Evolutionary conservation across 2,329 filamentous ascomycete genomes (phyloP).

Genomic region (Domatiomyces catenatus): DNA sequence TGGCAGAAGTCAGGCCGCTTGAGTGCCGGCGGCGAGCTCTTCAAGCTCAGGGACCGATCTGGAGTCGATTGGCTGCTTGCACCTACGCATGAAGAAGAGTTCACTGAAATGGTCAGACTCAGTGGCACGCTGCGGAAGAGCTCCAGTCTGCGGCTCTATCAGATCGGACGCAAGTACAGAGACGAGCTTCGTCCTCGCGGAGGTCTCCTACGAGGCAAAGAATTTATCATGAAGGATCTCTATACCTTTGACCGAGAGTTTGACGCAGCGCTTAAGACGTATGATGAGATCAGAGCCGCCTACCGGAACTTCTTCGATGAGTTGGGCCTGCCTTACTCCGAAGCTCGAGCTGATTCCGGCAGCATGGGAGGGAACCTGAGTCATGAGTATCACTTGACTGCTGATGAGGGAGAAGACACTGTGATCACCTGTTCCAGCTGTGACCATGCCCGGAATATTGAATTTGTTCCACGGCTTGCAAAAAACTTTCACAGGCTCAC

Average conservation of each 20-base stretch:
- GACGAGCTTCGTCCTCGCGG: slow-evolving; percentile 82
- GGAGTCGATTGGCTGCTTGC: slow-evolving; percentile 60
- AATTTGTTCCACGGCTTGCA: slow-evolving; percentile 45
- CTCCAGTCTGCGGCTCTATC: slow-evolving; percentile 70
- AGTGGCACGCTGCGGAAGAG: slow-evolving; percentile 47
- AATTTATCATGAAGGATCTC: slow-evolving; percentile 96
- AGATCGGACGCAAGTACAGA: slow-evolving; percentile 86
- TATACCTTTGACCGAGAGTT: slow-evolving; percentile 76
- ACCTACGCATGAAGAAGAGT: slow-evolving; percentile 93
- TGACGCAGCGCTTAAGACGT: slow-evolving; percentile 61
- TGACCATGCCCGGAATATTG: slow-evolving; percentile 68
- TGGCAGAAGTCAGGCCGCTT: slow-evolving; percentile 77
- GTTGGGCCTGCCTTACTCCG: slow-evolving; percentile 65
- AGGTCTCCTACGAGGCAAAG: slow-evolving; percentile 70
- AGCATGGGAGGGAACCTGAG: slow-evolving; percentile 87
- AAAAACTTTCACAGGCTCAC: background rate
- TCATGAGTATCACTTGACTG: slow-evolving; percentile 85
- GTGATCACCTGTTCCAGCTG: slow-evolving; percentile 63
- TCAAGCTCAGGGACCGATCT: slow-evolving; percentile 60
- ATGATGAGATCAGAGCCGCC: slow-evolving; percentile 54
- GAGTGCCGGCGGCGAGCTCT: slow-evolving; percentile 59
- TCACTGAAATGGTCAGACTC: slow-evolving; percentile 38
- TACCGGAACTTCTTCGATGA: slow-evolving; percentile 70
- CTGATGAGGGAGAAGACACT: slow-evolving; percentile 66
- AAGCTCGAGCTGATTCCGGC: slow-evolving; percentile 85